Conservation (phyloP, 495 filamentous ascomycete genomes). For the Tetracladium marchalianum region DNA sequence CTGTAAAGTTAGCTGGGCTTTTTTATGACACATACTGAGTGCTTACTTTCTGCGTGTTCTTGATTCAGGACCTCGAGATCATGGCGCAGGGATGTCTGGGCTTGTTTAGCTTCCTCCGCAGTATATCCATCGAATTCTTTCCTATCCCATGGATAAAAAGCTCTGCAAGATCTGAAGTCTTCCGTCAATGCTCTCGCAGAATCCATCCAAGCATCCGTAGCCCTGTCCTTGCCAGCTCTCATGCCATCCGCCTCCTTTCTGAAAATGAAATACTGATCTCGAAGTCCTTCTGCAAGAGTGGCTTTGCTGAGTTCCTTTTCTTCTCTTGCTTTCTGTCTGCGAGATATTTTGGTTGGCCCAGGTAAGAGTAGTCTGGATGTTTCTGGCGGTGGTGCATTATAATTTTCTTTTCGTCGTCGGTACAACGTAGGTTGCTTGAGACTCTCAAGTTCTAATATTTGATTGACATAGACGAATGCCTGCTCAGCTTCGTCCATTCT, state of each 20-base stretch:
- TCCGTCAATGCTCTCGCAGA: conserved; percentile 65
- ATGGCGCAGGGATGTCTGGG: conserved; percentile 38
- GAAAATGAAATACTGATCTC: conserved; percentile 46
- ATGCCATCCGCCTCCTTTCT: conserved; percentile 39
- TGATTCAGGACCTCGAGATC: conserved; percentile 54
- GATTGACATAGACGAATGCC: conserved; percentile 62
- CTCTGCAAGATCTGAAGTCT: conserved; percentile 66
- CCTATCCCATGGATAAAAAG: conserved; percentile 69
- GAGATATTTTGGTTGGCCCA: neutral
- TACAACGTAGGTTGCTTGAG: conserved; percentile 20
- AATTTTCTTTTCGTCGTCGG: conserved; percentile 25
- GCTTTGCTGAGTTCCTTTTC: conserved; percentile 1
- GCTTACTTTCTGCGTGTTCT: too few relatives aligned
- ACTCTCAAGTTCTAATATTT: conserved; percentile 51
- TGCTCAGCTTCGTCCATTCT: conserved; percentile 55
- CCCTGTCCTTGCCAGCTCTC: conserved; percentile 39
- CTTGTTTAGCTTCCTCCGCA: conserved; percentile 23
- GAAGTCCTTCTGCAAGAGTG: conserved; percentile 36
- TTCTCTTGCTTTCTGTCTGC: conserved; percentile 4
- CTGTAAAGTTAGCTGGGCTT: conserved; percentile 7
- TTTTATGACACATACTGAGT: too few relatives aligned
- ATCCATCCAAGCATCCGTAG: conserved; percentile 58
- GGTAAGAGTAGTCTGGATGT: conserved; percentile 6
- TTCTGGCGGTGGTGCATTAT: conserved; percentile 12
- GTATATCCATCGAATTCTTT: conserved; percentile 58